A percentile compares a stretch with the other conserved stretches of the same genome.
Evolutionary conservation across 2,329 filamentous ascomycete species (phyloP).

Genomic region (Mycosphaerella arachidis): DNA sequence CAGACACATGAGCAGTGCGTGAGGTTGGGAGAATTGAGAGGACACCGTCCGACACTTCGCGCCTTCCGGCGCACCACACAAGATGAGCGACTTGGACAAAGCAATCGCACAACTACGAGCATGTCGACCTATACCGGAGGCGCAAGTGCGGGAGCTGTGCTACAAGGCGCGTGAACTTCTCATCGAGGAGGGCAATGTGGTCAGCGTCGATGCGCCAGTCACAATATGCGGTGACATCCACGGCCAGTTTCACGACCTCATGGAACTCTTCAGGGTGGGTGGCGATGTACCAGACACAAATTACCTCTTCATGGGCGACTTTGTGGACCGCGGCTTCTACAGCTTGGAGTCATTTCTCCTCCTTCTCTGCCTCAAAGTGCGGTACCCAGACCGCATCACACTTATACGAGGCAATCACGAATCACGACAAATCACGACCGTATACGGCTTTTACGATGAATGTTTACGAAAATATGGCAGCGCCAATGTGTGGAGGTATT

Average conservation of each 20-base stretch:
- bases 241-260: slow-evolving; percentile 96
- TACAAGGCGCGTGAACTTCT: slow-evolving; percentile 94
- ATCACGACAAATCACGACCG: slow-evolving; percentile 92
- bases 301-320: slow-evolving; percentile 95
- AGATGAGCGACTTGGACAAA: slow-evolving; percentile 90
- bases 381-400: slow-evolving; percentile 95
- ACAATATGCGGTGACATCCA: slow-evolving; percentile 98
- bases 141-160: slow-evolving; percentile 91
- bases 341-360: slow-evolving; percentile 95
- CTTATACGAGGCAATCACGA: slow-evolving; percentile 77
- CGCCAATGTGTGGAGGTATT: slow-evolving; percentile 92
- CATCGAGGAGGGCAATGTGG: slow-evolving; percentile 96
- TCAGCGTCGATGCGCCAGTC: slow-evolving; percentile 89
- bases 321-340: slow-evolving; percentile 97
- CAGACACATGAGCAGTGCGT: not conserved
- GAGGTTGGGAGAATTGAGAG: not conserved
- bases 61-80: slow-evolving; percentile 19
- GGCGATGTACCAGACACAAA: slow-evolving; percentile 97
- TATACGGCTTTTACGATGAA: slow-evolving; percentile 98
- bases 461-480: slow-evolving; percentile 93
- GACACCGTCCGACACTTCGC: not conserved
- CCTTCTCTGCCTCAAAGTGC: slow-evolving; percentile 90
- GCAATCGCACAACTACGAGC: slow-evolving; percentile 93
- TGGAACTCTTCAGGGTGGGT: slow-evolving; percentile 98
- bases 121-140: slow-evolving; percentile 92